Evolutionary conservation across 257 asterid genomes (phyloP).

Genomic region (Petrea volubilis): DNA sequence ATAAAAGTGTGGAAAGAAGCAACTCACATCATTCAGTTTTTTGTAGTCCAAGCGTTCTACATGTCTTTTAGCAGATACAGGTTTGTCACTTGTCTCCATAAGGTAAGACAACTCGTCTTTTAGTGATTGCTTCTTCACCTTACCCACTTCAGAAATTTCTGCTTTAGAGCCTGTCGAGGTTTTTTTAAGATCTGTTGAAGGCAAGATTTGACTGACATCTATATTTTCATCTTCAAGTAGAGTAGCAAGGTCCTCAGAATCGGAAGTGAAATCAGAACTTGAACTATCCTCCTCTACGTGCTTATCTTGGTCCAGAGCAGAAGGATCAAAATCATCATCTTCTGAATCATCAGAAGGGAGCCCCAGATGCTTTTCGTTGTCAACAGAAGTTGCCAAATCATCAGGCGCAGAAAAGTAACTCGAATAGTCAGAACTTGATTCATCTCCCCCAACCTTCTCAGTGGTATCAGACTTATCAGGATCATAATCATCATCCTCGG

Average conservation of each 20-base stretch:
- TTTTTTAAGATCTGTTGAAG: constrained; percentile 22
- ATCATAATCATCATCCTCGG: constrained; percentile 89
- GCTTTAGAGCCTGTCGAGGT: constrained; percentile 21
- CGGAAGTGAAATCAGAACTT: constrained; percentile 91
- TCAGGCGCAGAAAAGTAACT: constrained; percentile 60
- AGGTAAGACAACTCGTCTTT: constrained; percentile 63
- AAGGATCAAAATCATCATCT: constrained; percentile 87
- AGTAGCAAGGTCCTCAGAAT: constrained; percentile 78
- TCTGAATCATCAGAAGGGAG: constrained; percentile 94
- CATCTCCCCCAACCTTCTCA: constrained; percentile 48
- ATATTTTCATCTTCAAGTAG: constrained; percentile 49
- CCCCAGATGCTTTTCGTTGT: constrained; percentile 39
- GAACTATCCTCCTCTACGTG: constrained; percentile 59
- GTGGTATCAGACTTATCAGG: constrained; percentile 66
- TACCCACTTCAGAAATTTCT: constrained; percentile 34
- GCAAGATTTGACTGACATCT: constrained; percentile 31
- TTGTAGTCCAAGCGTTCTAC: constrained; percentile 85
- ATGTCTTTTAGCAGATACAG: constrained; percentile 58
- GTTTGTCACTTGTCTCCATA: constrained; percentile 46
- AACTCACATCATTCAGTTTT: constrained; percentile 81
- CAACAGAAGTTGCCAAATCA: constrained; percentile 35
- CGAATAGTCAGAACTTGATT: constrained; percentile 64
- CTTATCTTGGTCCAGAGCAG: constrained; percentile 45
- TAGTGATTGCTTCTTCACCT: constrained; percentile 40
- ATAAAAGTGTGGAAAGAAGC: constrained; percentile 20